Percentiles rank a stretch among this genome's conserved stretches.
phyloP scores from a whole-genome alignment of 441 rosid genomes.

The Erysimum cheiri region DNA sequence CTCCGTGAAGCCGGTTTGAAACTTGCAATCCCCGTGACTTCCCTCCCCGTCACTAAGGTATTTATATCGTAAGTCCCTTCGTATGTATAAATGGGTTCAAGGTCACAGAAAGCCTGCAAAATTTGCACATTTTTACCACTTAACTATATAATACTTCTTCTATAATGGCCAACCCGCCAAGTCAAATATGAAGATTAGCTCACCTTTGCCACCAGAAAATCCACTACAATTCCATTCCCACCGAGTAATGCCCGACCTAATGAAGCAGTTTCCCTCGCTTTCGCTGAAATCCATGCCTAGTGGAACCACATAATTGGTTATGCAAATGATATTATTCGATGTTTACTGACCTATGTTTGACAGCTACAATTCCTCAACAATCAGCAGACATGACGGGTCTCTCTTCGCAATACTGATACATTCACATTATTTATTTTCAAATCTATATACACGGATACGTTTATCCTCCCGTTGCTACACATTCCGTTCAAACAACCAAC shows the following conservation, averaged over 20 bases:
- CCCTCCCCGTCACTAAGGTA: conserved; percentile 83
- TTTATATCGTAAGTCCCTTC: conserved; percentile 95
- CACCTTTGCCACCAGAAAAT: conserved; percentile 97
- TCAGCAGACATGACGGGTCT: background rate
- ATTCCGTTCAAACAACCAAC: background rate
- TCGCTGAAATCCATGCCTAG: conserved; percentile 81
- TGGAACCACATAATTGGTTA: conserved; percentile 26
- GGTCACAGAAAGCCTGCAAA: conserved; percentile 93
- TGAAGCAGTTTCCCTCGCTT: conserved; percentile 82
- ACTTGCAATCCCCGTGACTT: conserved; percentile 86
- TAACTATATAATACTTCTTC: background rate
- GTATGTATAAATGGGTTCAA: conserved; percentile 91
- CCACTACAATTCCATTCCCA: conserved; percentile 88
- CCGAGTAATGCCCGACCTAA: conserved; percentile 91
- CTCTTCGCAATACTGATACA: background rate
- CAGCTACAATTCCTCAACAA: background rate
- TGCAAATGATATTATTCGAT: background rate
- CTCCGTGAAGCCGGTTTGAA: conserved; percentile 74
- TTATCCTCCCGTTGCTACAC: background rate
- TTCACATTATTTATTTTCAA: background rate
- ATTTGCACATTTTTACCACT: conserved; percentile 5
- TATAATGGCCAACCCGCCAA: background rate
- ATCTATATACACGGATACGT: background rate
- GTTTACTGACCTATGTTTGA: background rate
- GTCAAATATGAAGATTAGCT: conserved; percentile 27